Evolutionary conservation across 305 asterid species (phyloP).

Genomic region (Striga hermonthica): DNA sequence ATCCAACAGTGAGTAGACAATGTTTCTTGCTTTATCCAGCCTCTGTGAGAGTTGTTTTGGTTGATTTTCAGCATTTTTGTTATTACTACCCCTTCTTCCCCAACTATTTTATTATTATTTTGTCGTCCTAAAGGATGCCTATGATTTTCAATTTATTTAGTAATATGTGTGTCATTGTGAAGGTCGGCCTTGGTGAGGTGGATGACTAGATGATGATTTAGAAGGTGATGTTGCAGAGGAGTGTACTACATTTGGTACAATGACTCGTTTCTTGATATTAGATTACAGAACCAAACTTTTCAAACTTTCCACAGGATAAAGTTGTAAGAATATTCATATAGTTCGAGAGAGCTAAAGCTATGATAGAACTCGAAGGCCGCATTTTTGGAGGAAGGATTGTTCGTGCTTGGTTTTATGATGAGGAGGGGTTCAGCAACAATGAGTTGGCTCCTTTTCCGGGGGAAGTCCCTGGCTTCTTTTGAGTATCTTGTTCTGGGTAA

Average conservation of each 20-base stretch:
- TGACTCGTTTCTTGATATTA: conserved; percentile 82
- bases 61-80: no score
- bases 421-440: conserved; percentile 66
- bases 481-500: conserved; percentile 8
- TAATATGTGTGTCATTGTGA: conserved; percentile 15
- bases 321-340: conserved; percentile 85
- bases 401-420: conserved; percentile 75
- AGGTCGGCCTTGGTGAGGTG: conserved; percentile 97
- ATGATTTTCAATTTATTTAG: background rate
- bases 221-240: conserved; percentile 98
- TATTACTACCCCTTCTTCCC: background rate
- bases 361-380: conserved; percentile 90
- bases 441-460: conserved; percentile 91
- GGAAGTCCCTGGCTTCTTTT: conserved; percentile 78
- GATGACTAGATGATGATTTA: conserved; percentile 87
- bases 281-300: conserved; percentile 80
- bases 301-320: conserved; percentile 82
- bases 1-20: background rate
- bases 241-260: conserved; percentile 77
- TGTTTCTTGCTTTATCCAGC: background rate
- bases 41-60: no score
- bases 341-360: conserved; percentile 83
- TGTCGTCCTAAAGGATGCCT: background rate
- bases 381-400: conserved; percentile 85
- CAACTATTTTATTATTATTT: background rate